These are phyloP conservation scores for Hermanozyma aechmeae DNA, from an alignment of 805 yeast species.

Conservation along the genomic window DNA sequence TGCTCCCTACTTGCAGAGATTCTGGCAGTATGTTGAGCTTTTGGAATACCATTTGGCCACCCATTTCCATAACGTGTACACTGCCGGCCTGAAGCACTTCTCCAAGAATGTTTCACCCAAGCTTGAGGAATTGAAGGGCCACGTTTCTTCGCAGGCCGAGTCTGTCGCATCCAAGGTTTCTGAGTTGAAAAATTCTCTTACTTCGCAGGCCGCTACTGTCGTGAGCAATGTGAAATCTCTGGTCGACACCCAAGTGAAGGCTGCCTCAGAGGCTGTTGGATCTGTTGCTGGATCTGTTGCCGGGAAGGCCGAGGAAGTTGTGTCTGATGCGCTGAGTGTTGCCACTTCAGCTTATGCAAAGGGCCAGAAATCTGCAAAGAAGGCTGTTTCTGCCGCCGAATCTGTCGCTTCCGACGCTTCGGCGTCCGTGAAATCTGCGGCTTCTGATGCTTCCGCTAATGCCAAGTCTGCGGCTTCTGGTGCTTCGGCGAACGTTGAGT, in stretches of 20 bases:
- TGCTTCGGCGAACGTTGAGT: not conserved
- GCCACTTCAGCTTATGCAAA: not conserved
- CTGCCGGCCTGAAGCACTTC: conserved; percentile 13
- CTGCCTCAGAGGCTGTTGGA: not conserved
- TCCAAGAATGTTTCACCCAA: conserved; percentile 11
- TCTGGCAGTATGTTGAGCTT: conserved; percentile 25
- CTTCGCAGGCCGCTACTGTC: not conserved
- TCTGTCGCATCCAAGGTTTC: not conserved
- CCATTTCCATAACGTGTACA: conserved; percentile 11
- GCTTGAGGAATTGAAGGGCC: conserved; percentile 6
- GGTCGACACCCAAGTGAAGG: not conserved
- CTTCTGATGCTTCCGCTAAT: not conserved
- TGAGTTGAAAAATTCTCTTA: not conserved
- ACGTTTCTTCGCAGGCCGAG: not conserved
- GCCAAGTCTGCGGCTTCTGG: not conserved
- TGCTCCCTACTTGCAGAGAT: conserved; percentile 23
- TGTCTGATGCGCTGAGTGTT: not conserved
- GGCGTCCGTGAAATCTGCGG: not conserved
- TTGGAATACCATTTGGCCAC: conserved; percentile 23
- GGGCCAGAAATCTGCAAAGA: not conserved
- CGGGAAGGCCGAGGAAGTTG: not conserved
- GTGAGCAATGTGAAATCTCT: not conserved
- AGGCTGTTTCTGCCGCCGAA: not conserved
- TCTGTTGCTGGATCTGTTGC: not conserved
- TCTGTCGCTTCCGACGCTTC: not conserved